These are phyloP conservation scores for Fraxinus albicans DNA, from an alignment of 305 asterid species.

Conservation along the genomic window DNA sequence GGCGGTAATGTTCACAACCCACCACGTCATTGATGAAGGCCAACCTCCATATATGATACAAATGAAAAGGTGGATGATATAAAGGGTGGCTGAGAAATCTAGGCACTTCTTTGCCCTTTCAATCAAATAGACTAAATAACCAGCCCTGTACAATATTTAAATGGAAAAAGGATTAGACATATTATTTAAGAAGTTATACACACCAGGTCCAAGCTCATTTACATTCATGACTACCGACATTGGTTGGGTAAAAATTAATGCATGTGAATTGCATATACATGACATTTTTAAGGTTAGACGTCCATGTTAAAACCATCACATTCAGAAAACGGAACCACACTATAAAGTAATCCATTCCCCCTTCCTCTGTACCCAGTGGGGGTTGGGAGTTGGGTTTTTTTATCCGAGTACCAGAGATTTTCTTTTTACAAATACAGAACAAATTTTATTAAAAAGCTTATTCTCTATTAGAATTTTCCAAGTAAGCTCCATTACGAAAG, in stretches of 20 bases:
- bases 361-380: neutral
- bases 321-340: neutral
- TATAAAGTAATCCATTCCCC: neutral
- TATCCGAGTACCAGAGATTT: neutral
- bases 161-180: conserved; percentile 18
- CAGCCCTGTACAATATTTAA: conserved; percentile 57
- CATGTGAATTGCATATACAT: neutral
- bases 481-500: conserved; percentile 2
- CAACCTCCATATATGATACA: conserved; percentile 82
- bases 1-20: conserved; percentile 81
- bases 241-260: neutral
- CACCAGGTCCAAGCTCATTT: conserved; percentile 10
- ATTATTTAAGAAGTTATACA: conserved; percentile 9
- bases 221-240: conserved; percentile 7
- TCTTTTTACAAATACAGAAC: neutral
- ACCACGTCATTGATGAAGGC: conserved; percentile 86
- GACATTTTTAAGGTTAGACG: neutral
- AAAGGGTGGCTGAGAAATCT: conserved; percentile 80
- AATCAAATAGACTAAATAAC: conserved; percentile 56
- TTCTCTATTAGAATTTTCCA: conserved; percentile 5
- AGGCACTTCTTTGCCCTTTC: conserved; percentile 89
- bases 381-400: neutral
- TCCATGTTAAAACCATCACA: conserved; percentile 12
- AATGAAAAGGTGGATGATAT: conserved; percentile 66
- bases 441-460: neutral